Percentiles rank a stretch among this genome's conserved stretches.
Conservation (phyloP, 495 filamentous ascomycete genomes). For the Tuber melanosporum region DNA sequence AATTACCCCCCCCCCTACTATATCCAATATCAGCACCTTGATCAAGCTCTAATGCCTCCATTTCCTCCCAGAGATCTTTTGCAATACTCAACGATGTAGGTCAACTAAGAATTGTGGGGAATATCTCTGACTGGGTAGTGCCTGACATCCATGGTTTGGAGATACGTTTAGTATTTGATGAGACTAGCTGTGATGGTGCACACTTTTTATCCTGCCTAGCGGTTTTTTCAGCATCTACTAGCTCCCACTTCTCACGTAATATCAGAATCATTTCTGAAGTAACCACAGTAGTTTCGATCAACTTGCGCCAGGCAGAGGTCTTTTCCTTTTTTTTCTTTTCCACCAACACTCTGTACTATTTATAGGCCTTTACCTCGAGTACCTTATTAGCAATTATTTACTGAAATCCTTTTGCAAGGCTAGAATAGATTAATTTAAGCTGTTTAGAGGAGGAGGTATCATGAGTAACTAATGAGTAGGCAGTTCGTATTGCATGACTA, state of each 20-base stretch:
- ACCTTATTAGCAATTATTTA: neutral
- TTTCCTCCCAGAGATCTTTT: neutral
- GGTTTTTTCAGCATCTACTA: neutral
- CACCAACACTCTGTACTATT: neutral
- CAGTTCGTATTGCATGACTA: neutral
- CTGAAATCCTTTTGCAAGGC: neutral
- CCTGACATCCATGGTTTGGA: neutral
- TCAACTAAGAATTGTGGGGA: neutral
- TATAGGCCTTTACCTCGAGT: neutral
- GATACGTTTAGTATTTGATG: neutral
- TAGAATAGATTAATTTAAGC: neutral
- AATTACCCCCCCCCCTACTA: neutral
- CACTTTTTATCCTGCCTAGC: neutral
- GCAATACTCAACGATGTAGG: neutral
- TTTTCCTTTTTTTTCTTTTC: neutral
- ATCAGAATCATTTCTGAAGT: too few relatives aligned
- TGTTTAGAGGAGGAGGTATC: neutral
- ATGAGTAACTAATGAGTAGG: neutral
- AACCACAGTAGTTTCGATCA: too few relatives aligned
- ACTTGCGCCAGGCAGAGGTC: too few relatives aligned
- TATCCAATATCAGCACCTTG: neutral
- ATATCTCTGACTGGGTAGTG: neutral
- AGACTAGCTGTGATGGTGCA: neutral
- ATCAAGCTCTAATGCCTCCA: neutral
- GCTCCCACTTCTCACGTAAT: too few relatives aligned